These are phyloP conservation scores for Arachis monticola DNA, from an alignment of 331 rosid species.

Conservation along the genomic window DNA sequence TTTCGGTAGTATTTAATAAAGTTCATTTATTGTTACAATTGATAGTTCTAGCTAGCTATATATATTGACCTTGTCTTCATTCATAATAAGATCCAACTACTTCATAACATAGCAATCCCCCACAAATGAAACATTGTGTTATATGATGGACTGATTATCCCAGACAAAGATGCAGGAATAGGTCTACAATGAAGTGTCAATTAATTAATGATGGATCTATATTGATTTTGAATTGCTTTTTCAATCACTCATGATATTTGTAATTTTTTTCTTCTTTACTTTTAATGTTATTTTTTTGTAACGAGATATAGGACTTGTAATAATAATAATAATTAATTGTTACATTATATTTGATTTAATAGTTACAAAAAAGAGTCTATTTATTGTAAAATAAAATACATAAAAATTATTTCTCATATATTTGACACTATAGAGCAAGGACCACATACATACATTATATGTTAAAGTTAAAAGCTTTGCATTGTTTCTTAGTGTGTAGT, in stretches of 20 bases:
- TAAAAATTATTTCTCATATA: too few relatives aligned
- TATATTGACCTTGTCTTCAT: background rate
- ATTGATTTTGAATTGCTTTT: constrained; percentile 9
- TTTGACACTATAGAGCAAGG: background rate
- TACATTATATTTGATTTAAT: too few relatives aligned
- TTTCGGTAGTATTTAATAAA: constrained; percentile 17
- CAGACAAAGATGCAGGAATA: constrained; percentile 9
- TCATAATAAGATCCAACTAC: background rate
- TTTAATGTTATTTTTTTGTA: too few relatives aligned
- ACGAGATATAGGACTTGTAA: too few relatives aligned
- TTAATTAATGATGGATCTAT: background rate
- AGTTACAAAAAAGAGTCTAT: too few relatives aligned
- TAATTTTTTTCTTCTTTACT: too few relatives aligned
- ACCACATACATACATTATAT: background rate
- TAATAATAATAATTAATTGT: too few relatives aligned
- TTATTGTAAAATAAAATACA: too few relatives aligned
- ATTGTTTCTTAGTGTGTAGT: constrained; percentile 6
- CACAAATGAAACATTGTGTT: background rate
- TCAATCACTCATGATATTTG: constrained; percentile 2
- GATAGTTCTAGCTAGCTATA: background rate
- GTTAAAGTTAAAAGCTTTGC: background rate
- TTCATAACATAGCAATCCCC: background rate
- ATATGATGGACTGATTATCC: background rate
- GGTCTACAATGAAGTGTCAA: background rate
- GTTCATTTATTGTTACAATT: constrained; percentile 30